Evolutionary conservation across 768 basidiomycete species (phyloP).

Genomic region (Exidia glandulosa): DNA sequence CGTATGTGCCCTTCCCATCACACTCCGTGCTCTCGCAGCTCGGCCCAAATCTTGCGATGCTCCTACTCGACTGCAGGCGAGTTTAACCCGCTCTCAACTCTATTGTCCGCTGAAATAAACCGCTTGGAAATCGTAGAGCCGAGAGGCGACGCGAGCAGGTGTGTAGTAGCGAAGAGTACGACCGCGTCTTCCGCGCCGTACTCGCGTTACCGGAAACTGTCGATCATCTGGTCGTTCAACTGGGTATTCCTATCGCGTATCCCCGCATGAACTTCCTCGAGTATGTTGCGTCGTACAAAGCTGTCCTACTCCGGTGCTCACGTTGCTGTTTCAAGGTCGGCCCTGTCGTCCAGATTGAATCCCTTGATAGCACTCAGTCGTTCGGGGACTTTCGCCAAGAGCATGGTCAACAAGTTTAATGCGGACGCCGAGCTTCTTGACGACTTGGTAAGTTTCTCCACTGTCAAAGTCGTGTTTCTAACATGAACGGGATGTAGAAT

Average conservation of each 20-base stretch:
- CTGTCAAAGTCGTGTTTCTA: neutral
- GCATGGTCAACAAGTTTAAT: conserved; percentile 82
- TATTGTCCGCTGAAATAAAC: neutral
- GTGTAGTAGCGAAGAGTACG: conserved; percentile 64
- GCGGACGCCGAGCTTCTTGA: conserved; percentile 89
- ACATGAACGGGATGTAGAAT: conserved; percentile 34
- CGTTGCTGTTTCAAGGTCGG: conserved; percentile 14
- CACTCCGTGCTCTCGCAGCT: conserved; percentile 76
- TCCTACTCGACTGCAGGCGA: conserved; percentile 75
- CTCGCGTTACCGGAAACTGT: conserved; percentile 47
- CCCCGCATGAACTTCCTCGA: conserved; percentile 88
- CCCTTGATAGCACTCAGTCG: conserved; percentile 69
- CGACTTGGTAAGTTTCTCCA: conserved; percentile 54
- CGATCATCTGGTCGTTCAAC: conserved; percentile 74
- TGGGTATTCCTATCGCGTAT: conserved; percentile 85
- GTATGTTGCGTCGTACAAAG: conserved; percentile 7
- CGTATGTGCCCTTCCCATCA: conserved; percentile 68
- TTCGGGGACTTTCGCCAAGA: conserved; percentile 52
- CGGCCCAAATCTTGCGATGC: conserved; percentile 64
- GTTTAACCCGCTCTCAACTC: conserved; percentile 13
- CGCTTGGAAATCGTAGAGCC: conserved; percentile 38
- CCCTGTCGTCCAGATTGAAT: conserved; percentile 74
- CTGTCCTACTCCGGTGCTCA: conserved; percentile 19
- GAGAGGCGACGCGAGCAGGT: conserved; percentile 78
- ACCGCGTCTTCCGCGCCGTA: conserved; percentile 56